A percentile compares a stretch with the other conserved stretches of the same genome.
These are phyloP conservation scores for Arbutus unedo DNA, from an alignment of 148 eudicot genomes.

Conservation along the genomic window DNA sequence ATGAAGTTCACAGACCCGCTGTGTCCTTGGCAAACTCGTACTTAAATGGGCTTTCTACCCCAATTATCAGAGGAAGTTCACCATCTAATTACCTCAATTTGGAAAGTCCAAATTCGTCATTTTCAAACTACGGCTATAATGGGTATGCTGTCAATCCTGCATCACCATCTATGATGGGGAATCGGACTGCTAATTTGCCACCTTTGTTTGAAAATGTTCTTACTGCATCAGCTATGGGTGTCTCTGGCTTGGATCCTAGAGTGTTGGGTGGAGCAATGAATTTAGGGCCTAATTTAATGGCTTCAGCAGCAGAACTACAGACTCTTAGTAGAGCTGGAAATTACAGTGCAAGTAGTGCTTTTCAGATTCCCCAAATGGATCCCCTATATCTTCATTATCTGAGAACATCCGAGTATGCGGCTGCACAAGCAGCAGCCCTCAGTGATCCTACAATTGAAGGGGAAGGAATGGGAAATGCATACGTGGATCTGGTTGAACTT, in stretches of 20 bases:
- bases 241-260: constrained; percentile 53
- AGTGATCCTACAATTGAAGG: constrained; percentile 57
- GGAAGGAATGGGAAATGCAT: constrained; percentile 45
- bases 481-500: constrained; percentile 57
- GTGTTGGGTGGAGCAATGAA: constrained; percentile 49
- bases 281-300: constrained; percentile 56
- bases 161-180: constrained; percentile 62
- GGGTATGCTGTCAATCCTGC: constrained; percentile 63
- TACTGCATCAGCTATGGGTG: constrained; percentile 33
- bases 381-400: constrained; percentile 67
- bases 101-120: constrained; percentile 74
- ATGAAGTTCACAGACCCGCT: constrained; percentile 46
- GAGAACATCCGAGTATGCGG: constrained; percentile 61
- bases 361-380: constrained; percentile 49
- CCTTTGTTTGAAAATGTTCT: constrained; percentile 55
- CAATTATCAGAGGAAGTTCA: constrained; percentile 39
- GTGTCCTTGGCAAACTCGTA: constrained; percentile 24
- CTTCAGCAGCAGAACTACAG: constrained; percentile 62
- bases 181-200: constrained; percentile 54
- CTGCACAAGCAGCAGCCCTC: constrained; percentile 28
- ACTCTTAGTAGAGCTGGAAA: constrained; percentile 51
- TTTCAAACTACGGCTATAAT: constrained; percentile 54
- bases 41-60: constrained; percentile 29
- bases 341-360: constrained; percentile 35
- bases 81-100: constrained; percentile 58